Percentiles rank a stretch among this genome's conserved stretches.
These are phyloP conservation scores for Boletus tomentosulus DNA, from an alignment of 768 basidiomycete genomes.

Conservation along the genomic window DNA sequence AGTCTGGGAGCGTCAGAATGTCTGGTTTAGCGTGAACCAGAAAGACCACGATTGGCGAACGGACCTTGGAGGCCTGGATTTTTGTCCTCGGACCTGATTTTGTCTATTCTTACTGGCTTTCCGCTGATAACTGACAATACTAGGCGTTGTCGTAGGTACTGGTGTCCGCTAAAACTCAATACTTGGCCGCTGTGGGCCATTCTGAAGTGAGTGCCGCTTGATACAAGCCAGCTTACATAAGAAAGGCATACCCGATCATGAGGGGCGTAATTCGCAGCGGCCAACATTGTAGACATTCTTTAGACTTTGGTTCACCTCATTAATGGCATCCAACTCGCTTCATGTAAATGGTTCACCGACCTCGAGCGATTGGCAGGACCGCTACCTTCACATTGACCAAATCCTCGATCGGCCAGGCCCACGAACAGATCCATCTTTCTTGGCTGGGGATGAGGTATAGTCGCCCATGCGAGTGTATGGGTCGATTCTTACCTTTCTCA, in stretches of 20 bases:
- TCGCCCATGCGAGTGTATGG: neutral
- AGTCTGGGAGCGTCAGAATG: slow-evolving; percentile 49
- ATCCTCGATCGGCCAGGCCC: slow-evolving; percentile 84
- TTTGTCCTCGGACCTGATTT: slow-evolving; percentile 87
- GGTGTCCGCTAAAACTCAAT: slow-evolving; percentile 73
- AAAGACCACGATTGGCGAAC: slow-evolving; percentile 7
- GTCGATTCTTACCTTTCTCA: slow-evolving; percentile 26
- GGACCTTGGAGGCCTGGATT: slow-evolving; percentile 91
- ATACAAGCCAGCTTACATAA: slow-evolving; percentile 25
- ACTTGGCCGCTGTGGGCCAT: slow-evolving; percentile 41
- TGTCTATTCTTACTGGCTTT: slow-evolving; percentile 76
- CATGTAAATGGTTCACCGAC: slow-evolving; percentile 35
- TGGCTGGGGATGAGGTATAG: slow-evolving; percentile 74
- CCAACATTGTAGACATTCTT: slow-evolving; percentile 9
- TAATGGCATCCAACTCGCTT: slow-evolving; percentile 22
- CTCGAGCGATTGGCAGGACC: slow-evolving; percentile 48
- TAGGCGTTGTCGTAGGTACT: slow-evolving; percentile 77
- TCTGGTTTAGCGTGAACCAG: neutral
- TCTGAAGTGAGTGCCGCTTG: too few species aligned
- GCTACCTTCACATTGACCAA: slow-evolving; percentile 84
- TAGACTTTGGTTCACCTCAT: slow-evolving; percentile 10
- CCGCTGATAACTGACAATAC: slow-evolving; percentile 90
- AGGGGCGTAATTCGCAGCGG: neutral
- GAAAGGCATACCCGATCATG: neutral
- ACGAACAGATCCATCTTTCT: slow-evolving; percentile 79